Evolutionary conservation across 1,284 basidiomycete genomes (phyloP).

Genomic region (Irpex sp.): DNA sequence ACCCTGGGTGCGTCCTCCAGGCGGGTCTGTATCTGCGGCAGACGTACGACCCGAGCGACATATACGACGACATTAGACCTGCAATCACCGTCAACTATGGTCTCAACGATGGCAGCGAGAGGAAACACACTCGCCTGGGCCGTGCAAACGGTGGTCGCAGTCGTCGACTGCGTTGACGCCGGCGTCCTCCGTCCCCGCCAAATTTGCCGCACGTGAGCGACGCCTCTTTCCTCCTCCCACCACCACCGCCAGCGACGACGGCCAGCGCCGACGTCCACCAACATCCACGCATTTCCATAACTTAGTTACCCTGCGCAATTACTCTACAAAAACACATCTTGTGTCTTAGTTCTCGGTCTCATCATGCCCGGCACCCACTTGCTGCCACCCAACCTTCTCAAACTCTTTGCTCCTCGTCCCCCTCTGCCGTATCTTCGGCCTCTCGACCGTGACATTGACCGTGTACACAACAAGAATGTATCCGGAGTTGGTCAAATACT

Average conservation of each 20-base stretch:
- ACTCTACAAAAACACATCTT: neutral
- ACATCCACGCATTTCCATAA: neutral
- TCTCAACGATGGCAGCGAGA: neutral
- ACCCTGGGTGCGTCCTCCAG: slow-evolving; percentile 8
- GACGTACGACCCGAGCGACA: slow-evolving; percentile 12
- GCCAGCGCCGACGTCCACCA: slow-evolving; percentile 7
- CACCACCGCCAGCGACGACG: slow-evolving; percentile 13
- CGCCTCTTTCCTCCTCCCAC: slow-evolving; percentile 12
- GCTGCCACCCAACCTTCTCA: slow-evolving; percentile 90
- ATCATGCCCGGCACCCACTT: slow-evolving; percentile 82
- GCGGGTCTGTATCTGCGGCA: slow-evolving; percentile 19
- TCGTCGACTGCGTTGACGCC: neutral
- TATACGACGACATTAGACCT: slow-evolving; percentile 11
- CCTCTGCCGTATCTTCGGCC: slow-evolving; percentile 84
- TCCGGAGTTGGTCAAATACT: slow-evolving; percentile 73
- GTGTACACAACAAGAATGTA: slow-evolving; percentile 68
- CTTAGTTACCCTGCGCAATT: neutral
- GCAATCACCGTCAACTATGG: neutral
- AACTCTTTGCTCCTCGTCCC: slow-evolving; percentile 90
- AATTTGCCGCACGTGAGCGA: slow-evolving; percentile 9
- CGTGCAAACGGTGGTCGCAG: neutral
- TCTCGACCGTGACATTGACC: slow-evolving; percentile 77
- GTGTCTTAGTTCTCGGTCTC: slow-evolving; percentile 10
- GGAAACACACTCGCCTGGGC: neutral
- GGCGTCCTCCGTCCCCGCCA: neutral